Evolutionary conservation across 2,329 filamentous ascomycete species (phyloP).

Genomic region (Penicillium sclerotigenum): DNA sequence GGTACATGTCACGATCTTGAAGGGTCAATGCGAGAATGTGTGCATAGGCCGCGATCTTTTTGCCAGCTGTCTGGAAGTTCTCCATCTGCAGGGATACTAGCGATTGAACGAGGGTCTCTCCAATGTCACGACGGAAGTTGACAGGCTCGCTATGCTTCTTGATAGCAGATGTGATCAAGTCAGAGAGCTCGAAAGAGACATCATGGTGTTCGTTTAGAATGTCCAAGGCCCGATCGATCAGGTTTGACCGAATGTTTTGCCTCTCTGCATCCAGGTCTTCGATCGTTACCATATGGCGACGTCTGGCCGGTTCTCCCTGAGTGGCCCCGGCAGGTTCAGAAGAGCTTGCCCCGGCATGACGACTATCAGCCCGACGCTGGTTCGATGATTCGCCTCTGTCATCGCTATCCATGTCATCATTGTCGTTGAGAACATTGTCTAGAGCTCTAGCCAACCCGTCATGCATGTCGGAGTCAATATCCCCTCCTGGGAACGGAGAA

Average conservation of each 20-base stretch:
- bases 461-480: slow-evolving; percentile 30
- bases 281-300: slow-evolving; percentile 52
- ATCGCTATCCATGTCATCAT: slow-evolving; percentile 25
- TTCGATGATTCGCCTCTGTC: slow-evolving; percentile 25
- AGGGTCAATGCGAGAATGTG: slow-evolving; percentile 86
- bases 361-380: slow-evolving; percentile 18
- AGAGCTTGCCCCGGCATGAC: slow-evolving; percentile 10
- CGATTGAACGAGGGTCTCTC: slow-evolving; percentile 77
- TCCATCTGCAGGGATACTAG: slow-evolving; percentile 66
- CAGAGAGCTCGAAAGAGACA: slow-evolving; percentile 84
- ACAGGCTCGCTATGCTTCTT: slow-evolving; percentile 59
- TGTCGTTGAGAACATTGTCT: slow-evolving; percentile 40
- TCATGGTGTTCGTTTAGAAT: slow-evolving; percentile 83
- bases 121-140: slow-evolving; percentile 67
- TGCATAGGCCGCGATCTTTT: slow-evolving; percentile 84
- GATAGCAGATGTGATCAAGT: slow-evolving; percentile 74
- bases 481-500: slow-evolving; percentile 22
- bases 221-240: slow-evolving; percentile 88
- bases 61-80: slow-evolving; percentile 54
- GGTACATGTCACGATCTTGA: slow-evolving; percentile 78
- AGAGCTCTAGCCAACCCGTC: slow-evolving; percentile 44
- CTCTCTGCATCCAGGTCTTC: slow-evolving; percentile 79
- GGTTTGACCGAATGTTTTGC: slow-evolving; percentile 65
- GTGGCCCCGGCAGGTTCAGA: slow-evolving; percentile 25
- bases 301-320: slow-evolving; percentile 15